Base-by-base conservation (phyloP, 768 basidiomycete species). In the Chiua virens region DNA sequence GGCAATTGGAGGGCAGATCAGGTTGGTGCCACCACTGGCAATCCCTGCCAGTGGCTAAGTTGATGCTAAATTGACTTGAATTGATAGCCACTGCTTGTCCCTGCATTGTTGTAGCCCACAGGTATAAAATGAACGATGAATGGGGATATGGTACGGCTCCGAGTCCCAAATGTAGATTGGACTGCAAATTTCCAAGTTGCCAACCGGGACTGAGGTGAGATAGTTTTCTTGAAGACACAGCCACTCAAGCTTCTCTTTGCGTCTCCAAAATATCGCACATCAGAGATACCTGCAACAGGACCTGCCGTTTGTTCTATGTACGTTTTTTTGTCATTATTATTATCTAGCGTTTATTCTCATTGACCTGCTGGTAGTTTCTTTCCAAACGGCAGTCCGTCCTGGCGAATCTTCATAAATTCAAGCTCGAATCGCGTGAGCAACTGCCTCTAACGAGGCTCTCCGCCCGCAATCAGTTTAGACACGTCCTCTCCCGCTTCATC, bases 391-490 rank as follows among this genome's bases (percentile, higher is more conserved):
- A 66, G 56, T 34, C 57, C 64, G 58, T 66, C 56, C 68, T 68
- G 67, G 67, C 66, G 8, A 59, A 64, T 43, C 58, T 70, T 23
- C 15, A 49, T 41, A 47, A 30, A 14, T 66, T 59, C 59, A 68
- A 54, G 49, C 58, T 56, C 49, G 53, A 66, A 23, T 57, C 56
- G 30, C 68, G 69, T 28, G 61, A 66, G 43, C 70, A 64, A 30
- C 60, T 68, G 4, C 70, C 71, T 10, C 72, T 78, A 45, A 80
- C 83, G 30, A 75, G 75, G 0, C 69, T 80, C 34, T 73, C 83
- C 2, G 56, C 80, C 4, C 64, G 68, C 47, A 75, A 80, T 37
- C 81, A 86, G 58, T 86, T 88, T 58, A 73, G 72, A 50, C 80
- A 79, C 61, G 77, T 79, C 48, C 66, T 85, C 41, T 67, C 75